Base-by-base conservation (phyloP, 352 stramenopile species). In the Blastocystis sp. region DNA sequence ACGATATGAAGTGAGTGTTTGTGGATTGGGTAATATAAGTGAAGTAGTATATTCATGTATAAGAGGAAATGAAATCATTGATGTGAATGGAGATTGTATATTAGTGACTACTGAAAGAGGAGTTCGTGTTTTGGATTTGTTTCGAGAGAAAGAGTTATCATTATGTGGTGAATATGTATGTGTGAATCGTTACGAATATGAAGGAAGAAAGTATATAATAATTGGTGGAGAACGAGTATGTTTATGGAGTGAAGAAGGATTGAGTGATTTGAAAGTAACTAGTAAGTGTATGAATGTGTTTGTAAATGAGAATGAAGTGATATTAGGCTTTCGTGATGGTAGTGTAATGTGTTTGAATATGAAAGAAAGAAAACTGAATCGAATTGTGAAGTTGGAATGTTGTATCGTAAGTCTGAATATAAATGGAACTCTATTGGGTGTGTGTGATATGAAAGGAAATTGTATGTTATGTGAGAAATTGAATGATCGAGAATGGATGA, bases 331-430 rank as follows among this genome's bases (percentile, higher is more conserved):
- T 57, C 49, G 49, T 57, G 21, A 57, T 57, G 49, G 49, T 12
- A 57, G 12, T 12, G 49, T 71, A 39, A 71, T 71, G 59, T 29
- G n/a, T 9, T 71, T n/a, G 59, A 35, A 9, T 7, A 35, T 21
- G 24, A 71, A 71, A n/a, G 59, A 71, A 71, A 37, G 59, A 37
- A n/a, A 42, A 9, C n/a, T n/a, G n/a, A n/a, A n/a, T n/a, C n/a
- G n/a, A n/a, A n/a, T n/a, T n/a, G n/a, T n/a, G n/a, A n/a, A n/a
- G n/a, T n/a, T n/a, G n/a, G n/a, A n/a, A n/a, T n/a, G n/a, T n/a
- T n/a, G n/a, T n/a, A n/a, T n/a, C n/a, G n/a, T n/a, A n/a, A n/a
- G n/a, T n/a, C n/a, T 21, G 49, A 21, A 21, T 57, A 57, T 57
- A 21, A 57, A 57, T 21, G 49, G 21, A 21, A 57, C n/a, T 57